phyloP scores from a whole-genome alignment of 805 yeast species.

The Zygoascus flipseniorum region DNA sequence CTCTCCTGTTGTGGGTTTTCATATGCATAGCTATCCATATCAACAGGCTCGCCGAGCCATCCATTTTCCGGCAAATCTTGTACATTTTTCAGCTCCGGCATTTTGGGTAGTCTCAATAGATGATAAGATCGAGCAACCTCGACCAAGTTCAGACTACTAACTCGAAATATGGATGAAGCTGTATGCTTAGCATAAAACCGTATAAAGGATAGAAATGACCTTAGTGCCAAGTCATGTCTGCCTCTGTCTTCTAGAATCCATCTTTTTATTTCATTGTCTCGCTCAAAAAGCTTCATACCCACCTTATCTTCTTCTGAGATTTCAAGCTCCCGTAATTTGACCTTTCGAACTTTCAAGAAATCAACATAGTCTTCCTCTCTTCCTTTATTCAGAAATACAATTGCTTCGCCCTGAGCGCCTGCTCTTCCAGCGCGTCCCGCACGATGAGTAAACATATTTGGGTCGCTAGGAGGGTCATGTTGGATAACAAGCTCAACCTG shows the following conservation, averaged over 20 bases:
- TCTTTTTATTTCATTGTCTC: constrained; percentile 23
- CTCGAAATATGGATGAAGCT: constrained; percentile 79
- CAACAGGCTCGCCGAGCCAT: constrained; percentile 56
- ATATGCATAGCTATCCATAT: constrained; percentile 61
- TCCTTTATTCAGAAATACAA: constrained; percentile 63
- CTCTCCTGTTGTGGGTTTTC: constrained; percentile 56
- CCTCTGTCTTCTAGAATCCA: constrained; percentile 71
- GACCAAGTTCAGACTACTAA: constrained; percentile 59
- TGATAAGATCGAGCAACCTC: constrained; percentile 74
- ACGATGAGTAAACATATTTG: constrained; percentile 85
- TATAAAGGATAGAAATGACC: constrained; percentile 74
- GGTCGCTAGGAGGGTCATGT: constrained; percentile 88
- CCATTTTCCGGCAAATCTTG: constrained; percentile 60
- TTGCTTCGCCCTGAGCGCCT: constrained; percentile 70
- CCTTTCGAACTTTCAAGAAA: constrained; percentile 66
- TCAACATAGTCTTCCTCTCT: constrained; percentile 76
- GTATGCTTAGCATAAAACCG: constrained; percentile 81
- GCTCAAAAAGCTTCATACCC: constrained; percentile 11
- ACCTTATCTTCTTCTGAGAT: constrained; percentile 6
- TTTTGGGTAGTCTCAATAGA: constrained; percentile 72
- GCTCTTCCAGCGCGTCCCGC: constrained; percentile 96
- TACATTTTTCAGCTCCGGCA: constrained; percentile 74
- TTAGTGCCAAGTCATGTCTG: constrained; percentile 71
- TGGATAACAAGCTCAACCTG: constrained; percentile 93
- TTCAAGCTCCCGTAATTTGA: constrained; percentile 39